Conservation (phyloP, 116 monocot genomes). For the Papilionanthe hybrid region DNA sequence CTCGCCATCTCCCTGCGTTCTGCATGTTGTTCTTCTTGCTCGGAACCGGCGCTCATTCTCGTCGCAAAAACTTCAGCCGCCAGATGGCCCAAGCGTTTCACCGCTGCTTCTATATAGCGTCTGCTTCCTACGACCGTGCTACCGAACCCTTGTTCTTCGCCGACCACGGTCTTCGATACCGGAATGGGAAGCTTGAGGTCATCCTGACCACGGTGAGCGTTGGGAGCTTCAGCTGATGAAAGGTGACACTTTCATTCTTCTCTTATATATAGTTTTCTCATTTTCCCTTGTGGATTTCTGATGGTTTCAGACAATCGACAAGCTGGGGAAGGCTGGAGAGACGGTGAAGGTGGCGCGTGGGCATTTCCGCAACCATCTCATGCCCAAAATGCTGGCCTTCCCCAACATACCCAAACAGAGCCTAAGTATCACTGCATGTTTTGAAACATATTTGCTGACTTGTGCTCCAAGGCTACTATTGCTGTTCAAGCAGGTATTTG, state of each 20-base stretch:
- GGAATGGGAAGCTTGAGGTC: slow-evolving; percentile 85
- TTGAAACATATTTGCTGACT: slow-evolving; percentile 29
- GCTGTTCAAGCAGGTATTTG: slow-evolving; percentile 99
- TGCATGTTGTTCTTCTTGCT: too few species aligned
- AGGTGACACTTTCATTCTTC: background rate
- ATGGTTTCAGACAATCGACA: slow-evolving; percentile 54
- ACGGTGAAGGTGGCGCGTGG: slow-evolving; percentile 89
- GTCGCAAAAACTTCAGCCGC: background rate
- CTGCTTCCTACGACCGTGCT: slow-evolving; percentile 2
- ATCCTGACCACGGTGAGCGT: slow-evolving; percentile 82
- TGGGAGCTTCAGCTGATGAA: background rate
- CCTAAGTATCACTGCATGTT: background rate
- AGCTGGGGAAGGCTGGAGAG: slow-evolving; percentile 82
- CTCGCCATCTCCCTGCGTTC: too few species aligned
- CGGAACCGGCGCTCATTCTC: background rate
- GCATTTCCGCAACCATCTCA: slow-evolving; percentile 86
- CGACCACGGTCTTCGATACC: slow-evolving; percentile 64
- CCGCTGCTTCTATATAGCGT: background rate
- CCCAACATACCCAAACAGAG: slow-evolving; percentile 84
- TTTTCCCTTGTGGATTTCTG: background rate
- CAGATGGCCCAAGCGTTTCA: slow-evolving; percentile 7
- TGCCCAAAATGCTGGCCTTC: slow-evolving; percentile 95
- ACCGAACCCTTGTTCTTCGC: slow-evolving; percentile 57
- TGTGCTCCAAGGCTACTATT: slow-evolving; percentile 67
- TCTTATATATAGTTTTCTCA: background rate